Evolutionary conservation across 148 eudicot genomes (phyloP), one percentile per base, ranked within the genome.

Genomic region (Chenopodium quinoa): DNA sequence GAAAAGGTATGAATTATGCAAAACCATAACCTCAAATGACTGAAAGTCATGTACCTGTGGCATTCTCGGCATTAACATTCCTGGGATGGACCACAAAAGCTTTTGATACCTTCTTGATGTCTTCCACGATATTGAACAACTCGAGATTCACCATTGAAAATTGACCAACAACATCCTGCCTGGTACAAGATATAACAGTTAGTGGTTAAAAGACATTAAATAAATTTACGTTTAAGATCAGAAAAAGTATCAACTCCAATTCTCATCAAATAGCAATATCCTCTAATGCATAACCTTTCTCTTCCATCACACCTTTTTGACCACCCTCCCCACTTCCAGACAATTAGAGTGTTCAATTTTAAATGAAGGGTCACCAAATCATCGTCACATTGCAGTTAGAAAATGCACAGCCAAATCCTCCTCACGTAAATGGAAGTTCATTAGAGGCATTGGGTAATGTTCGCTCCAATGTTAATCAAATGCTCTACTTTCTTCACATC

Each of bases 81-180:
- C 90, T 94, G 44, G 99, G 99, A 85, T 90, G 89, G 44, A 97
- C 97, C 83, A 97, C 98, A 84, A 97, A 97, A 79, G 95, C 93
- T 90, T 94, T 97, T 9, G 99, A 97, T 47, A 91, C 97, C 90
- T 93, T 93, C 88, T 92, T 94, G 84, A 94, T 91, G 76, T 97
- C 99, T 85, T 97, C 95, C 47, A 94, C 97, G 46, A 97, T 92
- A 83, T 90, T 97, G 79, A 70, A 92, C 47, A 97, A 91, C 91
- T 94, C 98, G 17, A 97, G 90, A 87, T 97, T 97, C 79, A 97
- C 98, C 98, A 97, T 97, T 4, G 99, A 94, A 86, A 94, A 97
- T 83, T 94, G 98, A 62, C 94, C 89, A 81, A 91, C 68, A 13
- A 88, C 79, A 85, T 94, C 98, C 79, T 97, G 98, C 99, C 98